Percentiles rank a stretch among this genome's conserved stretches.
Conservation (phyloP, 352 stramenopile genomes). For the Pythium myriotylum region DNA sequence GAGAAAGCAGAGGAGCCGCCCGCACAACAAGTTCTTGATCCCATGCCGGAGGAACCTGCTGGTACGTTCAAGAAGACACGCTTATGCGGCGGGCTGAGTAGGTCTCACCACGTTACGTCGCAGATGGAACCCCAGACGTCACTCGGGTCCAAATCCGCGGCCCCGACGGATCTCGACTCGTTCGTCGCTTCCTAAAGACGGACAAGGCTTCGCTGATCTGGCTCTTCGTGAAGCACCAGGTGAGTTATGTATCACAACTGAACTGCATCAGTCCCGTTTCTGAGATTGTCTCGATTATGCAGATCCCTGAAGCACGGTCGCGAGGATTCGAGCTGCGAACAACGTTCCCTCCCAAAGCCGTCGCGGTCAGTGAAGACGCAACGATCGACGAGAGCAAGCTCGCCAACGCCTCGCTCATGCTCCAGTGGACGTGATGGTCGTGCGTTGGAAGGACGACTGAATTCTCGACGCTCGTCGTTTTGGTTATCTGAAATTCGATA, state of each 20-base stretch:
- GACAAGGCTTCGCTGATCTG: conserved; percentile 68
- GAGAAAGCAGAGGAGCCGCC: conserved; percentile 38
- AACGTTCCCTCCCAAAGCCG: conserved; percentile 53
- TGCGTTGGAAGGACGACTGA: not conserved
- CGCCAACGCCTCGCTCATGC: conserved; percentile 75
- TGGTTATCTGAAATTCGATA: not conserved
- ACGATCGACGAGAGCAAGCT: conserved; percentile 70
- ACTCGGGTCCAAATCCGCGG: conserved; percentile 74
- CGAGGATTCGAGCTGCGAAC: conserved; percentile 79
- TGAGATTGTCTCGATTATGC: not conserved
- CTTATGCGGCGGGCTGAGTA: conserved; percentile 1
- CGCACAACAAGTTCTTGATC: conserved; percentile 31
- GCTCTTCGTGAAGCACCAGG: conserved; percentile 74
- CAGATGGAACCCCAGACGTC: conserved; percentile 51
- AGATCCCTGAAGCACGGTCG: conserved; percentile 65
- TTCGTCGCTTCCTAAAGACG: conserved; percentile 73
- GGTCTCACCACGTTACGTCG: not conserved
- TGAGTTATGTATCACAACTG: conserved; percentile 21
- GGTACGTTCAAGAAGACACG: conserved; percentile 32
- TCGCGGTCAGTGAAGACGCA: conserved; percentile 54
- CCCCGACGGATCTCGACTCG: conserved; percentile 64
- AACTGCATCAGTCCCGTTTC: not conserved
- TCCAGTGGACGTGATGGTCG: conserved; percentile 58
- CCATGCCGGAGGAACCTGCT: conserved; percentile 55
- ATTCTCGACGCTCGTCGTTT: no score